phyloP scores from a whole-genome alignment of 495 filamentous ascomycete species.

The Clohesyomyces aquaticus region DNA sequence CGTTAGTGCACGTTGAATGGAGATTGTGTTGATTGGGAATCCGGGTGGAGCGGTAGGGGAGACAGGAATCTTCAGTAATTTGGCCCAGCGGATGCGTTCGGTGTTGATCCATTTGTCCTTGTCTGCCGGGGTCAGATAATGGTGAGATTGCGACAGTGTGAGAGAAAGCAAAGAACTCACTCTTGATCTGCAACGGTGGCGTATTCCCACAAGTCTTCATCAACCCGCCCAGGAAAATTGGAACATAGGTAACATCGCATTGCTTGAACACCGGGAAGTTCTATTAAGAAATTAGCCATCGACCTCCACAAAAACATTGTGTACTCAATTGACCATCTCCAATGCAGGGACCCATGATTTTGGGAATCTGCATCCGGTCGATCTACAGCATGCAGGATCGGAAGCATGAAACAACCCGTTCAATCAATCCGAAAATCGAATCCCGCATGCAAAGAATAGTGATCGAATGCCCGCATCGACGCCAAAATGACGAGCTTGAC shows the following conservation, averaged over 20 bases:
- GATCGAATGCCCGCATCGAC: neutral
- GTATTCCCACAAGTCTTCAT: conserved; percentile 68
- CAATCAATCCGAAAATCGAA: neutral
- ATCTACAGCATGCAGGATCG: neutral
- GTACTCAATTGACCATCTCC: too few species aligned
- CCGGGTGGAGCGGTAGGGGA: conserved; percentile 27
- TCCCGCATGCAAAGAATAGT: neutral
- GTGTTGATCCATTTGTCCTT: conserved; percentile 66
- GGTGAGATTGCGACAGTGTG: too few species aligned
- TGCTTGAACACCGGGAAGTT: conserved; percentile 63
- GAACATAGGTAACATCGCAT: conserved; percentile 65
- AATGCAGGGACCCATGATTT: too few species aligned
- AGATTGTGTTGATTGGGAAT: conserved; percentile 4
- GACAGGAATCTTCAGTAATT: conserved; percentile 64
- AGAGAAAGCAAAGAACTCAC: conserved; percentile 51
- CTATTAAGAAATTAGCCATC: conserved; percentile 47
- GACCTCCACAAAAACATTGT: neutral
- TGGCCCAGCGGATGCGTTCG: conserved; percentile 67
- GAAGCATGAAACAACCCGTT: neutral
- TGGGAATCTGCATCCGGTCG: too few species aligned
- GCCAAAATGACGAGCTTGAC: conserved; percentile 9
- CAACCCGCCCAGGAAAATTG: conserved; percentile 70
- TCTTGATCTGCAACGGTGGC: conserved; percentile 69
- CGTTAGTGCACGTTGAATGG: conserved; percentile 54
- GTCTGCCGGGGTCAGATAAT: conserved; percentile 56